Percentiles rank a stretch among this genome's conserved stretches.
Evolutionary conservation across 129 eudicot species (phyloP).

Genomic region (Dittrichia graveolens): DNA sequence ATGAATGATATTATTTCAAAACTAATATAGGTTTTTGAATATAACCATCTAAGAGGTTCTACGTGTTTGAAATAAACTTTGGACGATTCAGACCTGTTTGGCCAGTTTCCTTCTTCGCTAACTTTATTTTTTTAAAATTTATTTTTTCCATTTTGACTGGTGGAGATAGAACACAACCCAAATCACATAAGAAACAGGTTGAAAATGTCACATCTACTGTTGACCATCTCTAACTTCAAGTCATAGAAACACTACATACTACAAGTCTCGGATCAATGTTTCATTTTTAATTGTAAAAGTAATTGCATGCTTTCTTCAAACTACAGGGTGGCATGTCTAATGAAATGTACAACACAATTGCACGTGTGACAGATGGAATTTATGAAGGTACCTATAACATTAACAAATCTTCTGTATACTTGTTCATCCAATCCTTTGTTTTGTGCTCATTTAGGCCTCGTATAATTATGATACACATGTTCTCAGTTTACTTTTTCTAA

Average conservation of each 20-base stretch:
- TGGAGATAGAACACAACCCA: not conserved
- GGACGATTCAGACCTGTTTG: not conserved
- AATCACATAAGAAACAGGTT: constrained; percentile 6
- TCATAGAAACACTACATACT: constrained; percentile 7
- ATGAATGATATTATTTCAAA: not conserved
- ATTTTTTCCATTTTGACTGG: not conserved
- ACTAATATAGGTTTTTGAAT: not conserved
- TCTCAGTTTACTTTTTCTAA: not conserved
- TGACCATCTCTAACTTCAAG: not conserved
- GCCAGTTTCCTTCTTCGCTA: not conserved
- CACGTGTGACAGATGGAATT: constrained; percentile 98
- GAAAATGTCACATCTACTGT: constrained; percentile 5
- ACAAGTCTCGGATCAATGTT: constrained; percentile 13
- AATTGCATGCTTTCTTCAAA: constrained; percentile 23
- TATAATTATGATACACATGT: constrained; percentile 5
- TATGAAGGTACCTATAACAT: constrained; percentile 70
- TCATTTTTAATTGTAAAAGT: constrained; percentile 16
- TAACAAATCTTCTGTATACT: not conserved
- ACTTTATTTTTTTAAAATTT: not conserved
- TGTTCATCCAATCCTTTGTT: constrained; percentile 9
- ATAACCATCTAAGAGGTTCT: not conserved
- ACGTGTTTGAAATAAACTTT: not conserved
- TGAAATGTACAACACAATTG: constrained; percentile 88
- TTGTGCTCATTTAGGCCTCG: constrained; percentile 12
- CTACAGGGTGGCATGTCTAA: constrained; percentile 99